Percentiles rank a stretch among this genome's conserved stretches.
Conservation (phyloP, 2,329 filamentous ascomycete genomes). For the Penicillium occitanis region DNA sequence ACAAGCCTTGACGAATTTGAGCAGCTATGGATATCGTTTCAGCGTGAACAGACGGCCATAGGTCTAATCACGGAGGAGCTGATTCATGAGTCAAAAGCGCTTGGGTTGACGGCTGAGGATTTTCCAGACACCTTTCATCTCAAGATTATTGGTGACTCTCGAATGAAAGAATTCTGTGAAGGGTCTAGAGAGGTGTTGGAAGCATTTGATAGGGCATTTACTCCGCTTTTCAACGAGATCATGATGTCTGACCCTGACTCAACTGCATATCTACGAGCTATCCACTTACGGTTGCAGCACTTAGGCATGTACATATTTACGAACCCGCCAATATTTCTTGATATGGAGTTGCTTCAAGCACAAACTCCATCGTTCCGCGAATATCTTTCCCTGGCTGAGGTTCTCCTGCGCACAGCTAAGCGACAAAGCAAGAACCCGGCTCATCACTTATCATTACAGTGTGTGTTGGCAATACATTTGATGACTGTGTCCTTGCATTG, state of each 20-base stretch:
- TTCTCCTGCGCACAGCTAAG: conserved; percentile 7
- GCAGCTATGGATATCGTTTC: conserved; percentile 13
- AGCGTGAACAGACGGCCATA: conserved; percentile 11
- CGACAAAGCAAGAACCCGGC: conserved; percentile 5
- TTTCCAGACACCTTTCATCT: conserved; percentile 9
- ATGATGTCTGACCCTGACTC: conserved; percentile 13
- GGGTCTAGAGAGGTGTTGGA: conserved; percentile 11
- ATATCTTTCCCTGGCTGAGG: conserved; percentile 13
- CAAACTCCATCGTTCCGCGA: conserved; percentile 7
- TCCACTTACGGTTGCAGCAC: conserved; percentile 10
- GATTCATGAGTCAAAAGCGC: background rate
- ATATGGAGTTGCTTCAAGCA: conserved; percentile 12
- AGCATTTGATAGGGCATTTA: conserved; percentile 11
- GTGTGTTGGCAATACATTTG: background rate
- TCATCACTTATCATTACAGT: conserved; percentile 5
- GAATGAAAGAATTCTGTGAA: conserved; percentile 1
- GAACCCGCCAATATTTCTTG: conserved; percentile 6
- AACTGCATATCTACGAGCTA: conserved; percentile 4
- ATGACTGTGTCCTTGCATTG: conserved; percentile 9
- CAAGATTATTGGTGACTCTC: background rate
- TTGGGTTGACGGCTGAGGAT: background rate
- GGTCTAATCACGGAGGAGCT: conserved; percentile 7
- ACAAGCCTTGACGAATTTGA: conserved; percentile 14
- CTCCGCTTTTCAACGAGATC: conserved; percentile 12
- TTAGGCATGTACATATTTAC: conserved; percentile 13